These are phyloP conservation scores for Ampelocalamus luodianensis DNA, from an alignment of 176 grass and related monocot genomes.

Conservation along the genomic window DNA sequence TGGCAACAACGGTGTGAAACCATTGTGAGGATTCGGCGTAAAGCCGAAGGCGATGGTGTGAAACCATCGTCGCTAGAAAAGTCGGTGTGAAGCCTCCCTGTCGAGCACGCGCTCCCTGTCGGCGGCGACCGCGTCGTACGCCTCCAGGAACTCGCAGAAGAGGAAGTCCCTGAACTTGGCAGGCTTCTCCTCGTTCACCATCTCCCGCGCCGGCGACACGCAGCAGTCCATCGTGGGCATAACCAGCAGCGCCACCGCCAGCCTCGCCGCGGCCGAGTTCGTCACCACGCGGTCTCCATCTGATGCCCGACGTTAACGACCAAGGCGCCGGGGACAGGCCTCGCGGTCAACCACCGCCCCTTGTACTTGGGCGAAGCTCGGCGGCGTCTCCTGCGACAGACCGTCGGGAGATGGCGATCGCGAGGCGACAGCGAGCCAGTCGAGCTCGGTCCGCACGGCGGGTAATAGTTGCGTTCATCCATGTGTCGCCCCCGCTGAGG, in stretches of 20 bases:
- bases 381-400: too few species aligned
- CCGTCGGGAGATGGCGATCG: constrained; percentile 32
- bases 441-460: constrained; percentile 57
- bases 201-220: constrained; percentile 36
- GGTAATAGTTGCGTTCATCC: constrained; percentile 62
- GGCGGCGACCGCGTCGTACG: constrained; percentile 32
- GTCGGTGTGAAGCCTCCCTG: too few species aligned
- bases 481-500: constrained; percentile 46
- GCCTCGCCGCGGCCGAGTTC: neutral
- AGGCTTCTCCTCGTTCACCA: constrained; percentile 31
- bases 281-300: too few species aligned
- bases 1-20: too few species aligned
- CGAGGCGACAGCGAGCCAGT: constrained; percentile 76
- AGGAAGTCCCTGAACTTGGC: constrained; percentile 44
- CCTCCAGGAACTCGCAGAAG: constrained; percentile 43
- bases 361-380: too few species aligned
- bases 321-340: too few species aligned
- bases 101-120: constrained; percentile 40
- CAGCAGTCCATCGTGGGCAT: constrained; percentile 43
- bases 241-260: constrained; percentile 47
- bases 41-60: too few species aligned
- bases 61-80: too few species aligned
- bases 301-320: too few species aligned
- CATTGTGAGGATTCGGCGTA: too few species aligned
- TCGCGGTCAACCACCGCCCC: too few species aligned